Conservation (phyloP, 2,329 filamentous ascomycete species). For the Alternaria alternata region DNA sequence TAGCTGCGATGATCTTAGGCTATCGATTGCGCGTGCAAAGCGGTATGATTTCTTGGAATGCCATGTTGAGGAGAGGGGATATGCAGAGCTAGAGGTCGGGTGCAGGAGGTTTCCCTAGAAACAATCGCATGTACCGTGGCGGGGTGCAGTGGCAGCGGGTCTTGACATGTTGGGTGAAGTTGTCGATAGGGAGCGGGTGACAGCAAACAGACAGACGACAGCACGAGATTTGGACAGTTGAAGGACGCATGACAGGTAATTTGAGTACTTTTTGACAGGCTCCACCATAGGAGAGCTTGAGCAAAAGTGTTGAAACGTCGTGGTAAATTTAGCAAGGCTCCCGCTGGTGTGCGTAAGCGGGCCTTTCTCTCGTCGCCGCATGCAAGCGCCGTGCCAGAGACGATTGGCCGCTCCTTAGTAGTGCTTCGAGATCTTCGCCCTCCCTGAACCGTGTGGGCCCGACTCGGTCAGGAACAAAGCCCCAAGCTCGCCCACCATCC, state of each 20-base stretch:
- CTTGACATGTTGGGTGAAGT: background rate
- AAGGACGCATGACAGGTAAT: constrained; percentile 13
- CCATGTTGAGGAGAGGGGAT: constrained; percentile 3
- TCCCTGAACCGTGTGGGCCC: constrained; percentile 19
- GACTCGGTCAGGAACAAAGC: constrained; percentile 15
- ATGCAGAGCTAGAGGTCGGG: constrained; percentile 8
- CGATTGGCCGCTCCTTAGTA: constrained; percentile 26
- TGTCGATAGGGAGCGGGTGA: constrained; percentile 1
- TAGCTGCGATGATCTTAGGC: constrained; percentile 5
- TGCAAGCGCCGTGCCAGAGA: constrained; percentile 29
- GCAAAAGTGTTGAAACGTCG: constrained; percentile 29
- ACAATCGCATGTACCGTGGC: background rate
- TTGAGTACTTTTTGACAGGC: constrained; percentile 10
- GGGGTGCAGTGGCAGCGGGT: background rate
- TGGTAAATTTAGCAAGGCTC: constrained; percentile 36
- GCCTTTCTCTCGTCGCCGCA: constrained; percentile 27
- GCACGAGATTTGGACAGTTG: background rate
- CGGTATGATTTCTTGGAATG: background rate
- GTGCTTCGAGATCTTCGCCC: constrained; percentile 30
- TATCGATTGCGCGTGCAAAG: constrained; percentile 11
- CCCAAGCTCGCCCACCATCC: constrained; percentile 10
- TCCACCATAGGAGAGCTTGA: constrained; percentile 20
- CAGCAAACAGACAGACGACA: background rate
- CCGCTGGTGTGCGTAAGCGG: constrained; percentile 31
- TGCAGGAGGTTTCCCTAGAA: constrained; percentile 17